Base-by-base conservation (phyloP, 2,329 filamentous ascomycete species). In the Cladobotryum protrusum region DNA sequence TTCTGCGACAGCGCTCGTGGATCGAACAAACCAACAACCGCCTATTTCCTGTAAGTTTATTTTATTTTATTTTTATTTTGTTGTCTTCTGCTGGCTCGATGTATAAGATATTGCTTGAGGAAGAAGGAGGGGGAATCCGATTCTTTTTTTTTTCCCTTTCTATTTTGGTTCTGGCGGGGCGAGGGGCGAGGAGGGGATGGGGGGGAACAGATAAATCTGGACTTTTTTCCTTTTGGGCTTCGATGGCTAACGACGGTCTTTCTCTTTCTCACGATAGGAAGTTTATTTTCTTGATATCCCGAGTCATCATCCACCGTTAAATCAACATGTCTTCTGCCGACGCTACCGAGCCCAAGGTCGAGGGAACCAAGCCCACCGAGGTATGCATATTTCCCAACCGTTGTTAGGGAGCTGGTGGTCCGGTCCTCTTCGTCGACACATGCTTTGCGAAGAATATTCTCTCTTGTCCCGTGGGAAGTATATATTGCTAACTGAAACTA, bases 291-390 rank as follows among this genome's bases (percentile, higher is more conserved):
- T 53, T 47, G 45, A 52, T 48, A 48, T 33, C 45, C 45, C 46
- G 44, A 29, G 48, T 50, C 32, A 37, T 43, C 47, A 53, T 45
- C 43, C 53, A 49, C 48, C 53, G 49, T 46, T 18, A 34, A 13
- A 29, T 29, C 58, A 73, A 63, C 42, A 78, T 78, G 75, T 76
- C 71, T 67, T 65, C 72, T 54, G 63, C 70, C 57, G 74, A 77
- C 59, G 71, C 70, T 57, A 72, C 73, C 59, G 77, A 81, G 61
- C 72, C 76, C 61, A 79, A 79, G 76, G 72, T 74, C 66, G 72
- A 73, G 61, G 72, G 72, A 71, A 71, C 71, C 52, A 53, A 43
- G 40, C 20, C 47, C 24, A 9, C 24, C 42, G 51, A 53, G 51
- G 51, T 53, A 47, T 48, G 45, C 35, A 37, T n/a, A 41, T 20